Percentiles rank a stretch among this genome's conserved stretches.
Evolutionary conservation across 768 basidiomycete species (phyloP).

Genomic region (Termitomyces sp.): DNA sequence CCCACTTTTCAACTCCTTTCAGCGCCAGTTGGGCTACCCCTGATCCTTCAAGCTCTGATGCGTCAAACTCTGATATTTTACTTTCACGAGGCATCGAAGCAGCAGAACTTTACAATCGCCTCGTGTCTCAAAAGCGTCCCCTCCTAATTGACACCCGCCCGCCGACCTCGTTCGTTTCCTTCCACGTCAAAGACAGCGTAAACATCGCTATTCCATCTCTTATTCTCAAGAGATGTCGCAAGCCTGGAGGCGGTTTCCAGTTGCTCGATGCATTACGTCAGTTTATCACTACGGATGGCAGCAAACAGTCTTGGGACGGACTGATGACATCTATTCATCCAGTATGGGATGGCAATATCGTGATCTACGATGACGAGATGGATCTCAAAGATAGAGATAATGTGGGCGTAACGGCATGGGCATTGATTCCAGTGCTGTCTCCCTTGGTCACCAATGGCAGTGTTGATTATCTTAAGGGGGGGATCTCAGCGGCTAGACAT

Average conservation of each 20-base stretch:
- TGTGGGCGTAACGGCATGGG: slow-evolving; percentile 58
- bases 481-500: slow-evolving; percentile 56
- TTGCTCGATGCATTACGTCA: slow-evolving; percentile 66
- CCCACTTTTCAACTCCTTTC: slow-evolving; percentile 19
- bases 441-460: slow-evolving; percentile 51
- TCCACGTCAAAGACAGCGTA: slow-evolving; percentile 63
- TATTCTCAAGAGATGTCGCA: slow-evolving; percentile 80
- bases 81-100: slow-evolving; percentile 36
- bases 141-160: slow-evolving; percentile 83
- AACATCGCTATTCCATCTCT: slow-evolving; percentile 88
- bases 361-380: slow-evolving; percentile 78
- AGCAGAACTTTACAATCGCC: slow-evolving; percentile 39
- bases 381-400: slow-evolving; percentile 58
- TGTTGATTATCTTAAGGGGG: slow-evolving; percentile 69
- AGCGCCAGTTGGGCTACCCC: slow-evolving; percentile 23
- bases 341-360: slow-evolving; percentile 68
- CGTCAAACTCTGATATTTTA: slow-evolving; percentile 20
- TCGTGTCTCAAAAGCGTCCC: slow-evolving; percentile 48
- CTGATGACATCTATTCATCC: slow-evolving; percentile 40
- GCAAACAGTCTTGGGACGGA: slow-evolving; percentile 66
- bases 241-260: slow-evolving; percentile 63
- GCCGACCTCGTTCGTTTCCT: slow-evolving; percentile 54
- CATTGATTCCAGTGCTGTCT: slow-evolving; percentile 56
- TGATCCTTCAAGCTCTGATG: slow-evolving; percentile 9
- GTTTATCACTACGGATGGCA: slow-evolving; percentile 77